phyloP scores from a whole-genome alignment of 1,284 basidiomycete genomes.

The Tilletia walkeri region DNA sequence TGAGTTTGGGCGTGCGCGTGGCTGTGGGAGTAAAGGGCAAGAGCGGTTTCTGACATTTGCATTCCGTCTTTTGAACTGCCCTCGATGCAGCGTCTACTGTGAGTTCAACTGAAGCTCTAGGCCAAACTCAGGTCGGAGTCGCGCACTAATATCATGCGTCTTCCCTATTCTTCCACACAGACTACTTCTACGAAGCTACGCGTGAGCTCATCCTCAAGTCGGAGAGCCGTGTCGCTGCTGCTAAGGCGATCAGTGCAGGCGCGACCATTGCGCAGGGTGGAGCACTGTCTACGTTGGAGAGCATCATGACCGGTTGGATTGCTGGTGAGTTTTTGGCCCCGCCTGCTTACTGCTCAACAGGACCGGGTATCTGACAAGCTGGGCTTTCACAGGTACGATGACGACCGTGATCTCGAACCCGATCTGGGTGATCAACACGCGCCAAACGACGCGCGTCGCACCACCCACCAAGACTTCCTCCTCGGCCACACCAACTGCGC shows the following conservation, averaged over 20 bases:
- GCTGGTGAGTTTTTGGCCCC: constrained; percentile 64
- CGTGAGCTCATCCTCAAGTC: constrained; percentile 53
- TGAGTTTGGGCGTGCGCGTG: constrained; percentile 23
- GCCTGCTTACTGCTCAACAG: too few species aligned
- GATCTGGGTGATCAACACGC: constrained; percentile 69
- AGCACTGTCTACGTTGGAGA: constrained; percentile 75
- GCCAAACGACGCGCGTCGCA: constrained; percentile 63
- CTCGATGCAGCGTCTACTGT: constrained; percentile 9
- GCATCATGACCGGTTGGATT: constrained; percentile 82
- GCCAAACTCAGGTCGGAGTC: too few species aligned
- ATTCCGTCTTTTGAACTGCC: not conserved
- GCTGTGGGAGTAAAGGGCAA: not conserved
- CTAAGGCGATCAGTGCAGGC: constrained; percentile 61
- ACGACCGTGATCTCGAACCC: constrained; percentile 91
- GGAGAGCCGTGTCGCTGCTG: constrained; percentile 56
- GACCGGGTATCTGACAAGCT: too few species aligned
- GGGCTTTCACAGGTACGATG: constrained; percentile 67
- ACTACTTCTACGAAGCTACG: constrained; percentile 57
- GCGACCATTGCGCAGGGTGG: constrained; percentile 47
- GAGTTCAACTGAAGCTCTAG: not conserved
- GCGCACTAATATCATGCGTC: too few species aligned
- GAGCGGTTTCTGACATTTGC: not conserved
- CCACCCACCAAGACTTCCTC: not conserved
- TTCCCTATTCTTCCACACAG: not conserved
- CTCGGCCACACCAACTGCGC: constrained; percentile 10